These are phyloP conservation scores for Radiomyces spectabilis DNA, from an alignment of 192 early-diverging fungal genomes.

Conservation along the genomic window DNA sequence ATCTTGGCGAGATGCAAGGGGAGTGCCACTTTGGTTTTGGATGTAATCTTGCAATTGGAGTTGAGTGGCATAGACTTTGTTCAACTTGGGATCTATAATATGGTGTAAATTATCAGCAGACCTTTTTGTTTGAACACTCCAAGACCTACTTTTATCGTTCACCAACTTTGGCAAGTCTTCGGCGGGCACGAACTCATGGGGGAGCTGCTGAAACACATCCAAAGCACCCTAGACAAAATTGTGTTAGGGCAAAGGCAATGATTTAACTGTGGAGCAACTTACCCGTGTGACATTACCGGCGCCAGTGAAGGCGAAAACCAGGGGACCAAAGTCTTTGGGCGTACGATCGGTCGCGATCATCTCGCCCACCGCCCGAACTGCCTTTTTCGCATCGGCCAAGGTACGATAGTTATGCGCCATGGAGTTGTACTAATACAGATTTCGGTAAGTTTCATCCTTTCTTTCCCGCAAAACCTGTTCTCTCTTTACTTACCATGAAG, in stretches of 20 bases:
- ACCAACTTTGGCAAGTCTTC: constrained; percentile 55
- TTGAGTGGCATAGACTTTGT: constrained; percentile 77
- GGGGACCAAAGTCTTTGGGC: constrained; percentile 80
- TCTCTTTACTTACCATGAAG: constrained; percentile 58
- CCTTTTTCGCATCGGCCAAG: constrained; percentile 49
- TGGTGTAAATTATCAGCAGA: background rate
- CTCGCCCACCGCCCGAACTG: constrained; percentile 62
- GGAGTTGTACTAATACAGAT: constrained; percentile 41
- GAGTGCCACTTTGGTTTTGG: constrained; percentile 61
- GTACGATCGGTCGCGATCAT: constrained; percentile 83
- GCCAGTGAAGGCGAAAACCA: constrained; percentile 89
- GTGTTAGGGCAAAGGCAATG: too few relatives aligned
- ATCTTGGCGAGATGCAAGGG: constrained; percentile 49
- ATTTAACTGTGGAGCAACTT: background rate
- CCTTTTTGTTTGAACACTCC: background rate
- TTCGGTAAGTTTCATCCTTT: background rate
- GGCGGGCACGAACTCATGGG: constrained; percentile 81
- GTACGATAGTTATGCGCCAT: constrained; percentile 72
- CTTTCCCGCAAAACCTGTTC: background rate
- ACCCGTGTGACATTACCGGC: constrained; percentile 82
- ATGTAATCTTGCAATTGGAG: constrained; percentile 77
- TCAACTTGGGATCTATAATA: constrained; percentile 48
- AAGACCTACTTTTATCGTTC: constrained; percentile 45
- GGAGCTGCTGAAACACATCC: constrained; percentile 84
- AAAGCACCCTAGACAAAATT: constrained; percentile 66